Evolutionary conservation across 257 asterid genomes (phyloP), one percentile per base, ranked within the genome.

Genomic region (Salvia splendens): DNA sequence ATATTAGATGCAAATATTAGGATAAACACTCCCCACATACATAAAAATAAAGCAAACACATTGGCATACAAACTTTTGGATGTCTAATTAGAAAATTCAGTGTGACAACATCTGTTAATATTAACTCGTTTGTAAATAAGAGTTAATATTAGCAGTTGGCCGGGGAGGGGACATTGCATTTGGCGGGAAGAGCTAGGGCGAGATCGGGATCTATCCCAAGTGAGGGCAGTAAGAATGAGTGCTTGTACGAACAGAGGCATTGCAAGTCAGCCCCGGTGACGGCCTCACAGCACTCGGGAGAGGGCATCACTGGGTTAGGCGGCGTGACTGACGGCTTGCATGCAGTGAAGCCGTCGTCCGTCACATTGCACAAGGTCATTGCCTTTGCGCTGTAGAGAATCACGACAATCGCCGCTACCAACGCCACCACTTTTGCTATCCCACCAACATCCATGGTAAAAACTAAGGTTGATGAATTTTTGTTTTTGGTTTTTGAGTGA

Each of bases 131-230:
- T 5, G 38, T 33, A 5, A 24, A 20, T 8, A 53, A 5, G 4
- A 28, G 17, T 7, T 20, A 20, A 20, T 0, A 62, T 63, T 52
- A 81, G 54, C 94, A 88, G 10, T 74, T 66, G 16, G 71, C 5
- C 1, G 91, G 94, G 48, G 81, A 65, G 2, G 87, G 38, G 75
- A 83, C 73, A 50, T 70, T 77, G 81, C 96, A 89, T 67, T 89
- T 89, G 28, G 79, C 69, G 0, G 96, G 96, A 49, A 89, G 95
- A 3, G 76, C 87, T 62, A 89, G 16, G 14, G 88, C 95, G 16
- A 89, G 96, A 53, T 77, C 81, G 10, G 96, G 96, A 64, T 86
- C 95, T n/a, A 89, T 85, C 62, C 96, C 96, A 6, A 89, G 75
- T 1, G 91, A 73, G 1, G 95, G 94, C 83, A 89, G 20, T 75